A percentile compares a stretch with the other conserved stretches of the same genome.
These are phyloP conservation scores for Thuja plicata DNA, from an alignment of 83 land plant species.

Conservation along the genomic window DNA sequence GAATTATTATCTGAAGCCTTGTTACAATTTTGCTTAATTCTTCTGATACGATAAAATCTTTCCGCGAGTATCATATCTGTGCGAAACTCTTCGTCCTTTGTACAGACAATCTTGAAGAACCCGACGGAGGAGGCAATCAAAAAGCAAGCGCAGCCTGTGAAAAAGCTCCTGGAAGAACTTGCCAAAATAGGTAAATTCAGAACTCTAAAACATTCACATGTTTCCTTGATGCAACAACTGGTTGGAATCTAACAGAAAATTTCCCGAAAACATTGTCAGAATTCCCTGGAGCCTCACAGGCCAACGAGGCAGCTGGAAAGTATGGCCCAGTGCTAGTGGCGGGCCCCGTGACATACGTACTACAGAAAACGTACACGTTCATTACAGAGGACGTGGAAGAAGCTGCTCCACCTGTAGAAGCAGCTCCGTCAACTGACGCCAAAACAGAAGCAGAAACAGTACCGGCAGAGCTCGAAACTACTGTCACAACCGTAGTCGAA, in stretches of 20 bases:
- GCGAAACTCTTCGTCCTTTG: no score
- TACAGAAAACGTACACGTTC: neutral
- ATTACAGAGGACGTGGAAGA: neutral
- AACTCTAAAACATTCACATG: no score
- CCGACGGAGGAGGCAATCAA: slow-evolving; percentile 6
- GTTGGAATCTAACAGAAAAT: neutral
- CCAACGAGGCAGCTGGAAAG: slow-evolving; percentile 9
- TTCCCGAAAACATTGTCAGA: neutral
- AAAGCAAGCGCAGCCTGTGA: neutral
- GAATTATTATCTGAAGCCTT: neutral
- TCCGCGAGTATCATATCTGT: neutral
- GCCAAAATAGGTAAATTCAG: slow-evolving; percentile 6
- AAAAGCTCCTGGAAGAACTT: slow-evolving; percentile 13
- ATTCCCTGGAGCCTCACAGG: slow-evolving; percentile 12
- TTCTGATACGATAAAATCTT: neutral
- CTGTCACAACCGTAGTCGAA: neutral
- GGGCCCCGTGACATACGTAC: slow-evolving; percentile 3
- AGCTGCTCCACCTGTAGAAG: neutral
- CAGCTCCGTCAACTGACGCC: neutral
- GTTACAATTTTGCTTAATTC: neutral
- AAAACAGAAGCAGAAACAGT: neutral
- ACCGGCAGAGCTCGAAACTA: neutral
- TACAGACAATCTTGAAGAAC: neutral
- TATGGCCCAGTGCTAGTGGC: neutral
- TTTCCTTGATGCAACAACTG: neutral